These are phyloP conservation scores for Pseudogymnoascus sp. DNA, from an alignment of 2,329 filamentous ascomycete genomes.

Conservation along the genomic window DNA sequence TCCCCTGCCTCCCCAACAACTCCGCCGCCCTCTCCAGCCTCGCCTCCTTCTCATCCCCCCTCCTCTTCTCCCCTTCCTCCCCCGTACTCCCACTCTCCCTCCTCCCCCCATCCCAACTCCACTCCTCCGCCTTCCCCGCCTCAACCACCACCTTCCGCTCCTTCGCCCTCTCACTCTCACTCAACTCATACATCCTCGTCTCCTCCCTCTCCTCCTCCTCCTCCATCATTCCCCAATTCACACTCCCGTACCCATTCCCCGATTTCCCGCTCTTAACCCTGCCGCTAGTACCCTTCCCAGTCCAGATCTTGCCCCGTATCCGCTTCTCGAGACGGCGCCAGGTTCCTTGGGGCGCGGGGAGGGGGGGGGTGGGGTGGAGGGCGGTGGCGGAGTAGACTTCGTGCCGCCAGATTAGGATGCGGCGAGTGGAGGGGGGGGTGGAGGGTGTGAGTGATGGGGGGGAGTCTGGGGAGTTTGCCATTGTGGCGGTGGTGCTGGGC, in stretches of 20 bases:
- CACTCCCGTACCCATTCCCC: slow-evolving; percentile 16
- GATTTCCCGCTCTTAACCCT: not conserved
- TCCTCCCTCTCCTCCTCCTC: not conserved
- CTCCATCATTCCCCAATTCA: not conserved
- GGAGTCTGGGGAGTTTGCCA: not conserved
- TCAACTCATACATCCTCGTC: slow-evolving; percentile 12
- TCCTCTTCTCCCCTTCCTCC: slow-evolving; percentile 28
- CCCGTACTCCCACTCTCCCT: slow-evolving; percentile 25
- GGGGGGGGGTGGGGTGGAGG: slow-evolving; percentile 28
- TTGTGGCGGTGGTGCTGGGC: not conserved
- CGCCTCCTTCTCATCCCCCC: not conserved
- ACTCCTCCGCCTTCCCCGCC: not conserved
- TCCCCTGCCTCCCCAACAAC: slow-evolving; percentile 25
- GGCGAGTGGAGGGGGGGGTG: slow-evolving; percentile 21
- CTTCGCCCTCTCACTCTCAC: not conserved
- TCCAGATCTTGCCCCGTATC: not conserved
- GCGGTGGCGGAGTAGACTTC: slow-evolving; percentile 36
- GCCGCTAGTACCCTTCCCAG: not conserved
- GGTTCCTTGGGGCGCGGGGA: slow-evolving; percentile 20
- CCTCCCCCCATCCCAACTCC: slow-evolving; percentile 18
- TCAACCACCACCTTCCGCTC: not conserved
- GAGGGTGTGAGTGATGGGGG: not conserved
- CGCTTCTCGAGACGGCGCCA: not conserved
- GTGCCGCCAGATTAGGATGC: slow-evolving; percentile 42
- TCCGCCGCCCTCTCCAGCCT: slow-evolving; percentile 34